Conservation (phyloP, 208 protist genomes). For the Kentomonas sorsogonicus region DNA sequence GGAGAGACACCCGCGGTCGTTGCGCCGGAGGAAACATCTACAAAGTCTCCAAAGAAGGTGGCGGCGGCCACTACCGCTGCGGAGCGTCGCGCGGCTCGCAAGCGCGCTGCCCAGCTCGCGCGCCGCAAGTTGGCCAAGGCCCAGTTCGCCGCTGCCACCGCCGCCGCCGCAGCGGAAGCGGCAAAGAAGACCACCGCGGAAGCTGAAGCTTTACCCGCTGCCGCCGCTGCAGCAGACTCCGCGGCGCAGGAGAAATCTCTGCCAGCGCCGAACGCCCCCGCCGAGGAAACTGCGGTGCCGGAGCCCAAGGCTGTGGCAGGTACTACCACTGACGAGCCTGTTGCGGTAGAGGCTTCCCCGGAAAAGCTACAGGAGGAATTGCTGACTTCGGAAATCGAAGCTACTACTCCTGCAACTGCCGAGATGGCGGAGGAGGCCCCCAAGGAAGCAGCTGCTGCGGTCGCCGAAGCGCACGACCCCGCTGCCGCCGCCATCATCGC, state of each 20-base stretch:
- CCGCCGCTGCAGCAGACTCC: not conserved
- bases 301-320: slow-evolving; percentile 4
- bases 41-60: not conserved
- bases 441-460: not conserved
- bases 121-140: slow-evolving; percentile 1
- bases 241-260: too few relatives aligned
- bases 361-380: too few relatives aligned
- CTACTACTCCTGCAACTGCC: not conserved
- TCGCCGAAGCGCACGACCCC: not conserved
- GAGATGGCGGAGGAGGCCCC: not conserved
- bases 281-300: not conserved
- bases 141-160: not conserved
- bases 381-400: too few relatives aligned
- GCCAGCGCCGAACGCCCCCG: too few relatives aligned
- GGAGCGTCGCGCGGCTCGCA: not conserved
- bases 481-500: not conserved
- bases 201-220: not conserved
- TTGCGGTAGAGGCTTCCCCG: not conserved
- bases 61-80: not conserved
- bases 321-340: not conserved
- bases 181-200: not conserved
- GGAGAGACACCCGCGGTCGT: too few relatives aligned
- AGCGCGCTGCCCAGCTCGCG: too few relatives aligned
- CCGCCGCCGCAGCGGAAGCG: not conserved
- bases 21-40: too few relatives aligned